phyloP scores from a whole-genome alignment of 2,329 filamentous ascomycete genomes.

The Herpotrichia juniperi region DNA sequence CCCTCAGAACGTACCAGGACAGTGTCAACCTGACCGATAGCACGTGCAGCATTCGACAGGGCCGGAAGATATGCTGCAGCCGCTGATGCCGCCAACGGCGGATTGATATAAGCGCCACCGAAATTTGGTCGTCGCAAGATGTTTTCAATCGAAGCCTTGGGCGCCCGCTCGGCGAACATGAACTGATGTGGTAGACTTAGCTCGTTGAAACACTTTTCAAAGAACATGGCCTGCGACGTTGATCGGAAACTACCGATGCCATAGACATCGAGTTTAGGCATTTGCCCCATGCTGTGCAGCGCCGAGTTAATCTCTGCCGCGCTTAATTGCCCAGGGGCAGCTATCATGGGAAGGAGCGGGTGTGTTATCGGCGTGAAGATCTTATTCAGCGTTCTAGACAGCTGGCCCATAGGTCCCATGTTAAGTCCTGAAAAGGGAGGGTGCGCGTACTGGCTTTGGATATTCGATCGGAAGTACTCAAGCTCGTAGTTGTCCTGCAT shows the following conservation, averaged over 20 bases:
- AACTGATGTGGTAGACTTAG: slow-evolving; percentile 87
- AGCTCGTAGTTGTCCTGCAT: slow-evolving; percentile 89
- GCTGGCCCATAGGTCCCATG: slow-evolving; percentile 85
- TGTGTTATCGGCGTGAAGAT: slow-evolving; percentile 90
- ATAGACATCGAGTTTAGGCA: slow-evolving; percentile 80
- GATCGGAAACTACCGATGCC: slow-evolving; percentile 75
- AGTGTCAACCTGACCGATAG: slow-evolving; percentile 82
- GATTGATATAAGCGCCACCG: slow-evolving; percentile 81
- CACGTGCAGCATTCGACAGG: slow-evolving; percentile 76
- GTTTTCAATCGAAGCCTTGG: slow-evolving; percentile 70
- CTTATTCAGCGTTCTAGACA: slow-evolving; percentile 79
- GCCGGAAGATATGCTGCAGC: slow-evolving; percentile 64
- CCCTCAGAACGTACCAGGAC: slow-evolving; percentile 67
- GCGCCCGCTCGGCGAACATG: slow-evolving; percentile 72
- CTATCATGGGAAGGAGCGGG: slow-evolving; percentile 80
- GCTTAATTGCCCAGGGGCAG: slow-evolving; percentile 83
- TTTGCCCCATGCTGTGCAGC: slow-evolving; percentile 77
- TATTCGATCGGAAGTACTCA: slow-evolving; percentile 83
- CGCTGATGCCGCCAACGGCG: slow-evolving; percentile 63
- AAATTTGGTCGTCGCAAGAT: slow-evolving; percentile 77
- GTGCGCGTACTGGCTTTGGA: slow-evolving; percentile 71
- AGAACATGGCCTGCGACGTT: slow-evolving; percentile 82
- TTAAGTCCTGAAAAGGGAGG: slow-evolving; percentile 84
- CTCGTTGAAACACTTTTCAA: slow-evolving; percentile 68
- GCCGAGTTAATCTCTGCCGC: slow-evolving; percentile 85